Base-by-base conservation (phyloP, 306 rosid genomes). In the Pyrus communis region DNA sequence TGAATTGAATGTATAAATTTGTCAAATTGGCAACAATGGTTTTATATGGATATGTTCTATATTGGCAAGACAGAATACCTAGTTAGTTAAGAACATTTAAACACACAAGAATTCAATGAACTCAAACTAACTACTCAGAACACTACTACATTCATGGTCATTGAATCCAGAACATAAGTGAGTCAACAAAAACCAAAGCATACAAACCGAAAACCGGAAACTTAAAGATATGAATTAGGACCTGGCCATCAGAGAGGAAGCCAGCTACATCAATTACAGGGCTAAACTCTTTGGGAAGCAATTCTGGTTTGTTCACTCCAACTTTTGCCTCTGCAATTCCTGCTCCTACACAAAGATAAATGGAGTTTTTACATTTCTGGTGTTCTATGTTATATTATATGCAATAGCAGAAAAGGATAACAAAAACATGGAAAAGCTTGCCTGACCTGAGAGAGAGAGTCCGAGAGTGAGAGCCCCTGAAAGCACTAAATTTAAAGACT, bases 181-280 rank as follows among this genome's bases (percentile, higher is more conserved):
- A 38, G 42, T 38, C 42, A 7, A 38, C 42, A 38, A 10, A 38
- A 38, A 38, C n/a, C 14, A 11, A 21, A 23, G 55, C 1, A 17
- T 1, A 64, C 27, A 51, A 45, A 49, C 23, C 18, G 6, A 33
- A 38, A 14, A 5, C 62, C 2, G 42, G 9, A n/a, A 55, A 9
- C 45, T 8, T 7, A 4, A 3, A 17, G 57, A 17, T 52, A 19
- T 2, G 23, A 58, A 58, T 58, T 11, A 22, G 58, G 17, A 92
- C 98, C 92, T 92, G 98, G 62, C 98, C 98, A 75, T 90, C 97
- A 17, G 98, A 90, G 78, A 95, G 97, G 85, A 92, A 95, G 9
- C 98, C 97, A 1, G 97, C 98, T n/a, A 92, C 98, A 82, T 95
- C 98, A 83, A 95, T 85, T 82, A 95, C 97, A 11, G 97, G 79